These are phyloP conservation scores for Coffea humblotiana DNA, from an alignment of 305 asterid genomes.

Conservation along the genomic window DNA sequence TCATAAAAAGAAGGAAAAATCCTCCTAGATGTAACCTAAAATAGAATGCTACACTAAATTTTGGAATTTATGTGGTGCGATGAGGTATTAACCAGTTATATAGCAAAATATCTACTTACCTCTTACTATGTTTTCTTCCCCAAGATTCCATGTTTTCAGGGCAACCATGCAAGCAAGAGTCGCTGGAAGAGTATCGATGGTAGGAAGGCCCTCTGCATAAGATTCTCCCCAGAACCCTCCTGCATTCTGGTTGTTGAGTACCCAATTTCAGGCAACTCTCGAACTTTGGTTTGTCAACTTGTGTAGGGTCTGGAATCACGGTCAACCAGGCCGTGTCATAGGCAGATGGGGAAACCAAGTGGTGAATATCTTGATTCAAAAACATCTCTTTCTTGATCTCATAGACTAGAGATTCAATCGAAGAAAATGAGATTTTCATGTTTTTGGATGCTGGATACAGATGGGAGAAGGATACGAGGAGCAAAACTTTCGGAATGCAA, in stretches of 20 bases:
- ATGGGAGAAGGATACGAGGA: background rate
- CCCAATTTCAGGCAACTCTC: slow-evolving; percentile 45
- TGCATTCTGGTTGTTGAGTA: slow-evolving; percentile 47
- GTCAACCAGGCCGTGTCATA: slow-evolving; percentile 73
- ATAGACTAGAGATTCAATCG: slow-evolving; percentile 33
- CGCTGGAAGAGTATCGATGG: slow-evolving; percentile 49
- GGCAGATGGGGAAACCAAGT: slow-evolving; percentile 37
- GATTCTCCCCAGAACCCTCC: slow-evolving; percentile 60
- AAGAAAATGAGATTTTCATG: slow-evolving; percentile 33
- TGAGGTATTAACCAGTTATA: background rate
- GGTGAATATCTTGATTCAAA: slow-evolving; percentile 7
- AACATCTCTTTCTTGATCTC: slow-evolving; percentile 43
- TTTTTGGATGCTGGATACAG: background rate
- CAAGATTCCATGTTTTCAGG: background rate
- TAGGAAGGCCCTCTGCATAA: slow-evolving; percentile 29
- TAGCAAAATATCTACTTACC: background rate
- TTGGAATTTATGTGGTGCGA: too few species aligned
- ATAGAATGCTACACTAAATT: too few species aligned
- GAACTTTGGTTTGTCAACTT: slow-evolving; percentile 44
- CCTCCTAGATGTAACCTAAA: too few species aligned
- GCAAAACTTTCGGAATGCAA: background rate
- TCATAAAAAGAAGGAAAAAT: too few species aligned
- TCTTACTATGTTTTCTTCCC: background rate
- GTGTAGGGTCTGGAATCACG: slow-evolving; percentile 38
- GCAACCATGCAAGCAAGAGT: slow-evolving; percentile 49